These are phyloP conservation scores for Cicer bijugum DNA, from an alignment of 306 rosid genomes.

Conservation along the genomic window DNA sequence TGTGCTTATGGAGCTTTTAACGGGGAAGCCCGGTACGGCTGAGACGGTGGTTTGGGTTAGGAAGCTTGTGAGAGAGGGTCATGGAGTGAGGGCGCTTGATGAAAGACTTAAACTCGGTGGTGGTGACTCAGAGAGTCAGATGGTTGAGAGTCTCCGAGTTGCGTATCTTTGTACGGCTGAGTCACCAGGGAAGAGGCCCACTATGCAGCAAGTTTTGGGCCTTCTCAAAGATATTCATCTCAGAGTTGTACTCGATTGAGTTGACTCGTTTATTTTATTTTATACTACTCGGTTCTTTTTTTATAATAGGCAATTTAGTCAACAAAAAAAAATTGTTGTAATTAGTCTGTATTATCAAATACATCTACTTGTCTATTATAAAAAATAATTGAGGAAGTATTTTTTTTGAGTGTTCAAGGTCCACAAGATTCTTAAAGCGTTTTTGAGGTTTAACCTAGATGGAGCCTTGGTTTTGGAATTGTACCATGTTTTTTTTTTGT, in stretches of 20 bases:
- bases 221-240: slow-evolving; percentile 79
- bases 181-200: slow-evolving; percentile 82
- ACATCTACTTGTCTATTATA: too few species aligned
- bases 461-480: slow-evolving; percentile 26
- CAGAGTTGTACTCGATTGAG: slow-evolving; percentile 41
- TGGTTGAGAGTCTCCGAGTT: slow-evolving; percentile 90
- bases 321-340: too few species aligned
- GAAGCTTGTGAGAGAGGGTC: slow-evolving; percentile 77
- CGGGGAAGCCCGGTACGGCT: slow-evolving; percentile 77
- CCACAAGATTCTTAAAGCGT: background rate
- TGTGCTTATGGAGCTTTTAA: slow-evolving; percentile 85
- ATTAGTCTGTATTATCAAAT: too few species aligned
- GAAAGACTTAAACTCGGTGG: slow-evolving; percentile 53
- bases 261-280: slow-evolving; percentile 3
- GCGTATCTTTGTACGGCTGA: slow-evolving; percentile 94
- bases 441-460: slow-evolving; percentile 22
- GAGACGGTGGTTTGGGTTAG: slow-evolving; percentile 89
- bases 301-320: too few species aligned
- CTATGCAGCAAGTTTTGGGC: slow-evolving; percentile 88
- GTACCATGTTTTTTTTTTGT: slow-evolving; percentile 33
- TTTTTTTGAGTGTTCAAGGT: background rate
- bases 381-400: too few species aligned
- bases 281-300: too few species aligned
- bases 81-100: slow-evolving; percentile 58
- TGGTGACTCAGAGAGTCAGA: slow-evolving; percentile 58